These are phyloP conservation scores for Cytospora paraplurivora DNA, from an alignment of 2,329 filamentous ascomycete species.

Conservation along the genomic window DNA sequence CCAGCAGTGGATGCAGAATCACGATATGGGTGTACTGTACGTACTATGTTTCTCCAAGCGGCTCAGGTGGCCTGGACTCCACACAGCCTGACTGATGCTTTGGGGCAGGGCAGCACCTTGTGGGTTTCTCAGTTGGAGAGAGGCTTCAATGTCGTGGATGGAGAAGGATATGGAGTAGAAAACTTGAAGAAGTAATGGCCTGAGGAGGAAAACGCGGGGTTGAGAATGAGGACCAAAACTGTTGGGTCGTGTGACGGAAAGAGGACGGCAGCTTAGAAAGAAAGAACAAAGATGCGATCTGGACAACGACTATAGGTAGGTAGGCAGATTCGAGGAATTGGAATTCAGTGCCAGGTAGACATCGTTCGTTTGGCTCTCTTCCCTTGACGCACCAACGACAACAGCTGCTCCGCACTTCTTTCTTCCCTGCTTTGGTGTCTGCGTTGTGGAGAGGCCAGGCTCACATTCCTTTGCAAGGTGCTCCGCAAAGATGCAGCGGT, in stretches of 20 bases:
- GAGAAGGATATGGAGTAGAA: slow-evolving; percentile 10
- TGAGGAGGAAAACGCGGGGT: background rate
- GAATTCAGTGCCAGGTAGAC: background rate
- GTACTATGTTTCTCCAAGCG: slow-evolving; percentile 25
- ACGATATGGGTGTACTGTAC: background rate
- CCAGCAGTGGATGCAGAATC: background rate
- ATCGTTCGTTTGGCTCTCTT: background rate
- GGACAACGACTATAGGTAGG: background rate
- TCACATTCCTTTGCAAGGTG: background rate
- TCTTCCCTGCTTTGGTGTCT: slow-evolving; percentile 10
- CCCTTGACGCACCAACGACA: background rate
- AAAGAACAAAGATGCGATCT: slow-evolving; percentile 7
- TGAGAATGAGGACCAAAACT: background rate
- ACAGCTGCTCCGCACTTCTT: background rate
- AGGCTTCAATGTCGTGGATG: slow-evolving; percentile 8
- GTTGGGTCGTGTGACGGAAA: slow-evolving; percentile 1
- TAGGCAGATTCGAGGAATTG: background rate
- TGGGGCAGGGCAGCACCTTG: slow-evolving; percentile 1
- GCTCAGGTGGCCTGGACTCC: slow-evolving; percentile 9
- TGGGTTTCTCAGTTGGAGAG: slow-evolving; percentile 17
- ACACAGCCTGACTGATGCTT: slow-evolving; percentile 7
- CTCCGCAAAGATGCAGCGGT: slow-evolving; percentile 23
- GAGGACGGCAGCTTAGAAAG: slow-evolving; percentile 7
- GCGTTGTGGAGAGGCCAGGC: slow-evolving; percentile 5
- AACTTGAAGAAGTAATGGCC: background rate